phyloP scores from a whole-genome alignment of 2,329 filamentous ascomycete genomes.

The Zymoseptoria tritici region DNA sequence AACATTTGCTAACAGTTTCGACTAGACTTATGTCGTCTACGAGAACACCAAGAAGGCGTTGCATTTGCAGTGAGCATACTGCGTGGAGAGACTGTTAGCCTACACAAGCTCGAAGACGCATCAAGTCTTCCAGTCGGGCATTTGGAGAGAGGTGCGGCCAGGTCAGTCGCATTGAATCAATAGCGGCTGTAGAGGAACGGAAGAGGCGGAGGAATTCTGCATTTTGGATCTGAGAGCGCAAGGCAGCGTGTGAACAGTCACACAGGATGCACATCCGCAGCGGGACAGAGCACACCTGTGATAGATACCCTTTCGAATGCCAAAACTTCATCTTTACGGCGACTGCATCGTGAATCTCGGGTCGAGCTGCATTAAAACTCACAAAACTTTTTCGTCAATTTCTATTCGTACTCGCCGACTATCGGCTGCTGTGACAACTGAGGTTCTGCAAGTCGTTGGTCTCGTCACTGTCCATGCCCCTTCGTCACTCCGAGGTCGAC shows the following conservation, averaged over 20 bases:
- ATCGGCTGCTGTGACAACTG: neutral
- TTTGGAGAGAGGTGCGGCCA: neutral
- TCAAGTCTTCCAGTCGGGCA: neutral
- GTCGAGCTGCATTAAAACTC: neutral
- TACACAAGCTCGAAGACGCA: neutral
- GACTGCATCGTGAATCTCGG: neutral
- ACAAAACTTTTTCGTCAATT: neutral
- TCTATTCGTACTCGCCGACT: neutral
- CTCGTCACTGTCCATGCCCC: neutral
- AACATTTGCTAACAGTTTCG: neutral
- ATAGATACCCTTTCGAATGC: neutral
- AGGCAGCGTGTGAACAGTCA: neutral
- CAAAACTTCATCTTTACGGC: neutral
- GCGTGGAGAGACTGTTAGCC: neutral
- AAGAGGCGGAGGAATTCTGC: neutral
- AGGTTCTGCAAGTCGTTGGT: neutral
- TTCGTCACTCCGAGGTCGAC: neutral
- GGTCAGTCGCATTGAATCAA: neutral
- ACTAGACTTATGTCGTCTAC: slow-evolving; percentile 70
- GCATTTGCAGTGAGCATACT: slow-evolving; percentile 13
- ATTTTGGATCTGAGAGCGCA: neutral
- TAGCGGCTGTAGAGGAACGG: neutral
- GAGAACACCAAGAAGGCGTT: slow-evolving; percentile 78
- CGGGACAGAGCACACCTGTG: neutral
- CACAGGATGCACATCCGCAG: neutral